These are phyloP conservation scores for Metschnikowia gelsemii DNA, from an alignment of 805 yeast species.

Conservation along the genomic window DNA sequence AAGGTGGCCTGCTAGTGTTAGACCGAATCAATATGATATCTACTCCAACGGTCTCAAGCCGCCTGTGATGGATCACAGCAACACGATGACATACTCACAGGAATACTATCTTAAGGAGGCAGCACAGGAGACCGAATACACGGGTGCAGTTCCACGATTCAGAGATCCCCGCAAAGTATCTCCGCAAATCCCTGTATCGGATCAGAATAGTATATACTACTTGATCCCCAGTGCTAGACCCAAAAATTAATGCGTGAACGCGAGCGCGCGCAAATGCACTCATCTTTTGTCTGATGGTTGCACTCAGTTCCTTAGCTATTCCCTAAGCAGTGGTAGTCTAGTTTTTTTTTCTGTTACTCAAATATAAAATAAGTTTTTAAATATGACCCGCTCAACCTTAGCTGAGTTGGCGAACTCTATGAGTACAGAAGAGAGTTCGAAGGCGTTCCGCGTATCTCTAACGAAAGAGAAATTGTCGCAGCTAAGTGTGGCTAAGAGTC, in stretches of 20 bases:
- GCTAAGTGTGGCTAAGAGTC: slow-evolving; percentile 8
- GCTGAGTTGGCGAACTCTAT: slow-evolving; percentile 6
- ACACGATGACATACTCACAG: slow-evolving; percentile 11
- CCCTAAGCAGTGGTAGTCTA: slow-evolving; percentile 6
- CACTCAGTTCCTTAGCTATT: slow-evolving; percentile 1
- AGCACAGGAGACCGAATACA: slow-evolving; percentile 9
- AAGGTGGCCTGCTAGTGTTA: slow-evolving; percentile 12
- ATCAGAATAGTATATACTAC: slow-evolving; percentile 15
- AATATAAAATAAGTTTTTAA: background rate
- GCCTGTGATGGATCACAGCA: slow-evolving; percentile 11
- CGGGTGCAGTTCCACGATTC: slow-evolving; percentile 8
- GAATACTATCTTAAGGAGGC: slow-evolving; percentile 15
- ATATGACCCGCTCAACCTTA: background rate
- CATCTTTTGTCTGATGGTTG: background rate
- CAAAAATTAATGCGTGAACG: slow-evolving; percentile 7
- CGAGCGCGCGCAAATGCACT: slow-evolving; percentile 9
- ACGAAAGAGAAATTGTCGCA: slow-evolving; percentile 9
- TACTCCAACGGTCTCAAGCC: slow-evolving; percentile 36
- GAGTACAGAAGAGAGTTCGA: slow-evolving; percentile 1
- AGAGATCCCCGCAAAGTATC: slow-evolving; percentile 11
- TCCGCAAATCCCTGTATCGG: slow-evolving; percentile 10
- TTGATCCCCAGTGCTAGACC: slow-evolving; percentile 17
- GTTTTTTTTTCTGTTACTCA: no score
- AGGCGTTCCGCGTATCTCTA: slow-evolving; percentile 7
- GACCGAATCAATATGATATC: slow-evolving; percentile 13